A percentile compares a stretch with the other conserved stretches of the same genome.
Evolutionary conservation across 495 filamentous ascomycete species (phyloP).

Genomic region (Sphaerosporella brunnea): DNA sequence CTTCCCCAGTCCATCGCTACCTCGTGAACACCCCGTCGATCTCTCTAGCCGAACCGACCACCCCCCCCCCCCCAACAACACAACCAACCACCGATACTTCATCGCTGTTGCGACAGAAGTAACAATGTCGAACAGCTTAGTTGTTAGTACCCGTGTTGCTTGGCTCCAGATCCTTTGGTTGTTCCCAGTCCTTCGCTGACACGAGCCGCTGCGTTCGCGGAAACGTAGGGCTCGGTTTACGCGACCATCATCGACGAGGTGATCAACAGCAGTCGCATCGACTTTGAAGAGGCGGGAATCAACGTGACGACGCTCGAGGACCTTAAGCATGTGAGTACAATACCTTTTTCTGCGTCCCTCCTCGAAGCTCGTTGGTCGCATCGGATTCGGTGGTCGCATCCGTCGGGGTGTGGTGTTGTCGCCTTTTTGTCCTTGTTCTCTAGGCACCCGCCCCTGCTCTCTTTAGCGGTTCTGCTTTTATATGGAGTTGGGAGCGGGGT

Average conservation of each 20-base stretch:
- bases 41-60: too few relatives aligned
- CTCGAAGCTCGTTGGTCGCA: too few relatives aligned
- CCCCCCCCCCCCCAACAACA: not conserved
- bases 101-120: not conserved
- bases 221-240: conserved; percentile 58
- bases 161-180: conserved; percentile 9
- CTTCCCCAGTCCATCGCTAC: too few relatives aligned
- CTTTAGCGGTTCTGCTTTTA: conserved; percentile 26
- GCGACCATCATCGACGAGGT: conserved; percentile 81
- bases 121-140: conserved; percentile 45
- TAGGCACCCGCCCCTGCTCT: conserved; percentile 5
- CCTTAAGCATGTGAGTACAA: conserved; percentile 50
- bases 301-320: conserved; percentile 69
- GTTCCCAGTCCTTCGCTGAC: conserved; percentile 27
- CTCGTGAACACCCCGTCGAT: too few relatives aligned
- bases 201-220: conserved; percentile 16
- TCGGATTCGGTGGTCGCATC: conserved; percentile 1
- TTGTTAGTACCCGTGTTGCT: conserved; percentile 35
- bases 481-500: conserved; percentile 24
- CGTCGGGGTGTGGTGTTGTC: conserved; percentile 9
- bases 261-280: conserved; percentile 66
- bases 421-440: conserved; percentile 7
- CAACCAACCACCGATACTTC: not conserved
- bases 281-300: conserved; percentile 93
- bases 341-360: conserved; percentile 1